phyloP scores from a whole-genome alignment of 139 green algal genomes.

The Coelastrella sp. region DNA sequence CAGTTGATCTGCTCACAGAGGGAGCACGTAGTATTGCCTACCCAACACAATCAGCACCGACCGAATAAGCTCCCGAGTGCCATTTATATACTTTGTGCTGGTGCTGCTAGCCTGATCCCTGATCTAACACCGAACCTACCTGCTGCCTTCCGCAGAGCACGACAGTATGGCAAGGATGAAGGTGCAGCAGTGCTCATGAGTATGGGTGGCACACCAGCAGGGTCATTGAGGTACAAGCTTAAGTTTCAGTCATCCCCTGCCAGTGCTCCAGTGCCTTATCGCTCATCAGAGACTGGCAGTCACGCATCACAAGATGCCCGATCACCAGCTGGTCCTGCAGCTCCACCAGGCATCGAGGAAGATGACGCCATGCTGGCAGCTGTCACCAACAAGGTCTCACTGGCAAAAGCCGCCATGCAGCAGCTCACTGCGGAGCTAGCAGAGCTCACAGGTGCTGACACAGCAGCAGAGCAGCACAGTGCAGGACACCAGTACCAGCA shows the following conservation, averaged over 20 bases:
- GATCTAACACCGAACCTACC: no score
- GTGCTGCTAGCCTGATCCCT: no score
- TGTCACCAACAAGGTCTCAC: conserved; percentile 39
- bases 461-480: not conserved
- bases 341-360: conserved; percentile 19
- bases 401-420: conserved; percentile 47
- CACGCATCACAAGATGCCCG: not conserved
- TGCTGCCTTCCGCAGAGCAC: conserved; percentile 11
- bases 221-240: conserved; percentile 30
- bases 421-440: conserved; percentile 45
- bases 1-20: no score
- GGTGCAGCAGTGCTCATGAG: conserved; percentile 16
- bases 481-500: not conserved
- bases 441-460: conserved; percentile 31
- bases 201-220: conserved; percentile 7
- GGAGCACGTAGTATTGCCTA: no score
- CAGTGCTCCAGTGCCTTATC: not conserved
- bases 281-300: conserved; percentile 12
- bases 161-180: conserved; percentile 40
- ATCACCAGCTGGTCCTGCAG: not conserved
- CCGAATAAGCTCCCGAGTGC: no score
- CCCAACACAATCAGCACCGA: no score
- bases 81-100: no score
- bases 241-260: conserved; percentile 38
- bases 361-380: conserved; percentile 27